These are phyloP conservation scores for Candida hungchunana DNA, from an alignment of 805 yeast species.

Conservation along the genomic window DNA sequence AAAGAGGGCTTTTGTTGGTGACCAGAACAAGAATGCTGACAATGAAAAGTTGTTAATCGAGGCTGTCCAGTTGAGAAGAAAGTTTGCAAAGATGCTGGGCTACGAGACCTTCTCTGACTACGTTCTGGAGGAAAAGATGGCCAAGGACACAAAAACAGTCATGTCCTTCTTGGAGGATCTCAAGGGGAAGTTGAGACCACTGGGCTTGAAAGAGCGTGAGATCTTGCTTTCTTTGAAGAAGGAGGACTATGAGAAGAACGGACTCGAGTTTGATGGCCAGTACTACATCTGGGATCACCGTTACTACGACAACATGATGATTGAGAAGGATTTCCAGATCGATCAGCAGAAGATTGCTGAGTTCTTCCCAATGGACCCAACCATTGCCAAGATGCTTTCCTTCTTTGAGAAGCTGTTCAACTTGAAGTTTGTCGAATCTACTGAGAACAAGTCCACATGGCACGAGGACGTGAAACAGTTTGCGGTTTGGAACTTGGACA, in stretches of 20 bases:
- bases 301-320: slow-evolving; percentile 59
- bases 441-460: slow-evolving; percentile 50
- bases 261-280: slow-evolving; percentile 36
- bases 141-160: slow-evolving; percentile 61
- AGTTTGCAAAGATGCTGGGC: slow-evolving; percentile 61
- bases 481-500: slow-evolving; percentile 65
- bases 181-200: slow-evolving; percentile 50
- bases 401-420: slow-evolving; percentile 69
- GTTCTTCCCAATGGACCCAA: slow-evolving; percentile 69
- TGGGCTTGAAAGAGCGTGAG: slow-evolving; percentile 53
- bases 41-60: slow-evolving; percentile 58
- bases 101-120: slow-evolving; percentile 66
- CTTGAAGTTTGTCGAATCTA: slow-evolving; percentile 55
- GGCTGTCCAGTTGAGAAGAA: slow-evolving; percentile 57
- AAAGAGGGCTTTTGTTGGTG: slow-evolving; percentile 58
- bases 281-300: slow-evolving; percentile 72
- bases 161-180: slow-evolving; percentile 59
- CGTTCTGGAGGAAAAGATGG: slow-evolving; percentile 76
- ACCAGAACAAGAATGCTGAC: slow-evolving; percentile 61
- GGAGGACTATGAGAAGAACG: slow-evolving; percentile 43
- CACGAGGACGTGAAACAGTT: slow-evolving; percentile 73
- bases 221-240: slow-evolving; percentile 48
- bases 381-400: slow-evolving; percentile 63
- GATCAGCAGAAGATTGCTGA: slow-evolving; percentile 70
- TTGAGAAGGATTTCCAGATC: slow-evolving; percentile 66